Evolutionary conservation across 1,284 basidiomycete genomes (phyloP), one percentile per base, ranked within the genome.

Genomic region (Laetiporus sulphureus): DNA sequence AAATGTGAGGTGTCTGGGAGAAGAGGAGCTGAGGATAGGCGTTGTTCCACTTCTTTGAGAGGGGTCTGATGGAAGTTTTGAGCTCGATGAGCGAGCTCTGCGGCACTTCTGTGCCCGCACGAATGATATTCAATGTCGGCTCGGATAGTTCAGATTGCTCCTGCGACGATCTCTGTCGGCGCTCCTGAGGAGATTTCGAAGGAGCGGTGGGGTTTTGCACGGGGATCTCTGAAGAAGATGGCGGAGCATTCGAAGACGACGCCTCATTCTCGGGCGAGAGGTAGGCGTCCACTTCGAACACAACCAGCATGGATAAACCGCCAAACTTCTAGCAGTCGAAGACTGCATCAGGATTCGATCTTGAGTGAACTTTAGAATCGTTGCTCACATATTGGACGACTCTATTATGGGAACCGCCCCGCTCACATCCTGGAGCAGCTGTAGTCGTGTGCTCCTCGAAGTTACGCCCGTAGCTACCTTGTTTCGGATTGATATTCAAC

Each of bases 1-100:
- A 71, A 42, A 65, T 68, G 35, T 74, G 64, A 0, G 68, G 62
- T 0, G 75, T 79, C 50, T 78, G 73, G 1, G 76, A 77, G 44
- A 80, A 64, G 57, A 69, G 74, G 2, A 78, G 60, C 47, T 77
- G 75, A 0, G 69, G 65, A 48, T 69, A 74, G 1, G 53, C 54
- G 22, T 75, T 69, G 46, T 32, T 21, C 27, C n/a, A 18, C 30
- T 64, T 64, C 12, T 53, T 40, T 21, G 49, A 36, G 32, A 50
- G 48, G 41, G 61, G 50, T 15, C 49, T 49, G 29, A 55, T 44
- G 5, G 67, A 65, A 4, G 74, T 75, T 12, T 64, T 66, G 21
- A 78, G 52, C 51, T 79, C 75, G 33, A 78, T 54, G 37, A 75
- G 58, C 3, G 65, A 58, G 3, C 66, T 60, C 34, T 74, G 63